phyloP scores from a whole-genome alignment of 2,329 filamentous ascomycete genomes.

The Orbilia ellipsospora region DNA sequence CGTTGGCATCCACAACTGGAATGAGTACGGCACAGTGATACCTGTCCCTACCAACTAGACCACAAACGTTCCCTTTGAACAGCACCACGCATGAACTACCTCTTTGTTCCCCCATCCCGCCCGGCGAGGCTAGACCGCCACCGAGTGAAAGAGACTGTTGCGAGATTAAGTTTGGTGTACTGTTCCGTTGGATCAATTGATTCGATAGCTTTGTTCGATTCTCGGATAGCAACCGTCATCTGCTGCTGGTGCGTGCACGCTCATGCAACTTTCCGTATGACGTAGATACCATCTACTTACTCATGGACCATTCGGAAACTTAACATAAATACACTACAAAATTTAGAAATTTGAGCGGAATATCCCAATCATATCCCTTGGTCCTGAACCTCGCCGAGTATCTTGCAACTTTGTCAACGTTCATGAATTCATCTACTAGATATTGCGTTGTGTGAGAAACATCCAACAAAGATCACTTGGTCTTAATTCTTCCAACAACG shows the following conservation, averaged over 20 bases:
- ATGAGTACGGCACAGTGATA: conserved; percentile 3
- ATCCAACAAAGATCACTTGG: conserved; percentile 35
- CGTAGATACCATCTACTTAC: neutral
- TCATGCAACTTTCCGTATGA: neutral
- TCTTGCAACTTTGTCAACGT: neutral
- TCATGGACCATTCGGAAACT: neutral
- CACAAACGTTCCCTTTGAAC: neutral
- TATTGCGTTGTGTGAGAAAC: conserved; percentile 30
- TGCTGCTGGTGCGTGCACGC: neutral
- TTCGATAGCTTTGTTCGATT: conserved; percentile 5
- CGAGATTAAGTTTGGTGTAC: neutral
- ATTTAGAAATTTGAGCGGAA: neutral
- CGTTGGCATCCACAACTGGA: neutral
- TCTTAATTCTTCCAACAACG: neutral
- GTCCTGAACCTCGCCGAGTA: neutral
- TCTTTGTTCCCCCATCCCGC: neutral
- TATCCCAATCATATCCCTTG: too few species aligned
- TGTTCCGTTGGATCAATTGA: neutral
- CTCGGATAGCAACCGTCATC: neutral
- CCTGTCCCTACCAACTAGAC: neutral
- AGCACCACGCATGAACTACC: neutral
- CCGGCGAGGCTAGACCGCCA: too few species aligned
- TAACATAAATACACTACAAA: neutral
- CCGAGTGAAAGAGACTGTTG: too few species aligned
- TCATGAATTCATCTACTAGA: neutral